A percentile compares a stretch with the other conserved stretches of the same genome.
Conservation (phyloP, 2,329 filamentous ascomycete species). For the Penicillium sp. region DNA sequence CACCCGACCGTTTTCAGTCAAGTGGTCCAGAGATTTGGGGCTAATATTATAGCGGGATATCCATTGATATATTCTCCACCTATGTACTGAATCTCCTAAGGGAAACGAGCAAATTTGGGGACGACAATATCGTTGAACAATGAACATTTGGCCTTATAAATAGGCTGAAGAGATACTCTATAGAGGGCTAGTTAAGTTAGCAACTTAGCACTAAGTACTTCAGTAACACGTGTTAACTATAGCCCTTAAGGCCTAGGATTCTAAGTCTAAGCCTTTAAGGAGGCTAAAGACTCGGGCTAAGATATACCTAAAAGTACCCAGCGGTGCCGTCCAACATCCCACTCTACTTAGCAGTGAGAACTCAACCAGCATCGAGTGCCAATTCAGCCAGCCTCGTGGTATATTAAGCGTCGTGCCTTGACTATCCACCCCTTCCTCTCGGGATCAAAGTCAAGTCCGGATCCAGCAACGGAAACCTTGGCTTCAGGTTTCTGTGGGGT, state of each 20-base stretch:
- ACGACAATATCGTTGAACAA: conserved; percentile 25
- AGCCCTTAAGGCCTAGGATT: too few species aligned
- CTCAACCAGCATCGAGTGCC: not conserved
- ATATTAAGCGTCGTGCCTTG: not conserved
- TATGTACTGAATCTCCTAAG: conserved; percentile 41
- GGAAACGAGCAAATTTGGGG: conserved; percentile 44
- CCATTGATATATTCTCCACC: conserved; percentile 41
- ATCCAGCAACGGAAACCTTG: too few species aligned
- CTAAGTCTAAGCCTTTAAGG: too few species aligned
- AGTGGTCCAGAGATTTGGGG: conserved; percentile 43
- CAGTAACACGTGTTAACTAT: too few species aligned
- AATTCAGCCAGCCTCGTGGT: not conserved
- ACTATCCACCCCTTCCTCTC: too few species aligned
- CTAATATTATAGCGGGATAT: conserved; percentile 38
- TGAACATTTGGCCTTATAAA: conserved; percentile 28
- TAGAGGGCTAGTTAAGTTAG: too few species aligned
- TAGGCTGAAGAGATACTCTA: too few species aligned
- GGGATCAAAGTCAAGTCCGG: not conserved
- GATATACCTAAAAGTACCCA: not conserved
- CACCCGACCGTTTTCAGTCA: conserved; percentile 42
- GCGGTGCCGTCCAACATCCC: not conserved
- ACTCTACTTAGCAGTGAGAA: not conserved
- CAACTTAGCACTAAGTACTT: too few species aligned
- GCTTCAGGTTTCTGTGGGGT: too few species aligned
- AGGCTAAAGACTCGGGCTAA: not conserved